phyloP scores from a whole-genome alignment of 2,329 filamentous ascomycete species.

The Metarhizium guizhouense region DNA sequence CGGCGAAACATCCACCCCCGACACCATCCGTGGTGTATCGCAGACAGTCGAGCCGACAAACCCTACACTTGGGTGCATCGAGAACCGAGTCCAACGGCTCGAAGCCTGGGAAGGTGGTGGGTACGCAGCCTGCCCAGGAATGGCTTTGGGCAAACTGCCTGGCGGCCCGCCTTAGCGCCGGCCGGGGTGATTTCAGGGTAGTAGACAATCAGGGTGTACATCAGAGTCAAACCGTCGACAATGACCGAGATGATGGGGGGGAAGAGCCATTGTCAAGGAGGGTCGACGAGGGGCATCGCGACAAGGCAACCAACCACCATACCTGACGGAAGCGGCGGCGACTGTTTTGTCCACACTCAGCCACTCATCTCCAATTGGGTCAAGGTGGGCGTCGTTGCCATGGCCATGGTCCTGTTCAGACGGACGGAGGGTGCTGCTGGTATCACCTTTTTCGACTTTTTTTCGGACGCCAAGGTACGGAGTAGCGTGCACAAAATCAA shows the following conservation, averaged over 20 bases:
- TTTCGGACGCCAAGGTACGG: too few relatives aligned
- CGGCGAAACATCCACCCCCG: background rate
- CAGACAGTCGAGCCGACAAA: background rate
- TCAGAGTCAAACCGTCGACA: too few relatives aligned
- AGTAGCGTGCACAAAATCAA: background rate
- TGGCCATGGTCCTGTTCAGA: background rate
- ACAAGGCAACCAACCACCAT: background rate
- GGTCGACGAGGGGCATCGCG: background rate
- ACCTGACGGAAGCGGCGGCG: background rate
- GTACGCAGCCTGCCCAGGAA: background rate
- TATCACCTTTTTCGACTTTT: too few relatives aligned
- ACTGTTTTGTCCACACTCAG: background rate
- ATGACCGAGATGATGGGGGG: background rate
- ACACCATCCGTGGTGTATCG: background rate
- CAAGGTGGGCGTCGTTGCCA: background rate
- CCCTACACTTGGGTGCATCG: background rate
- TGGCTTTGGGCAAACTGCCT: conserved; percentile 2
- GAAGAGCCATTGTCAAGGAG: background rate
- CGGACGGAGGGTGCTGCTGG: too few relatives aligned
- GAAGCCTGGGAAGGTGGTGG: background rate
- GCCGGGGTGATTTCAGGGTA: too few relatives aligned
- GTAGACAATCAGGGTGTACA: background rate
- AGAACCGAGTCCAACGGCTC: background rate
- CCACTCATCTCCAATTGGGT: background rate
- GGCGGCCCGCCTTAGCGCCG: background rate